Evolutionary conservation across 1,139 yeast genomes (phyloP).

Genomic region (Kurtzmaniella quercitrusa): DNA sequence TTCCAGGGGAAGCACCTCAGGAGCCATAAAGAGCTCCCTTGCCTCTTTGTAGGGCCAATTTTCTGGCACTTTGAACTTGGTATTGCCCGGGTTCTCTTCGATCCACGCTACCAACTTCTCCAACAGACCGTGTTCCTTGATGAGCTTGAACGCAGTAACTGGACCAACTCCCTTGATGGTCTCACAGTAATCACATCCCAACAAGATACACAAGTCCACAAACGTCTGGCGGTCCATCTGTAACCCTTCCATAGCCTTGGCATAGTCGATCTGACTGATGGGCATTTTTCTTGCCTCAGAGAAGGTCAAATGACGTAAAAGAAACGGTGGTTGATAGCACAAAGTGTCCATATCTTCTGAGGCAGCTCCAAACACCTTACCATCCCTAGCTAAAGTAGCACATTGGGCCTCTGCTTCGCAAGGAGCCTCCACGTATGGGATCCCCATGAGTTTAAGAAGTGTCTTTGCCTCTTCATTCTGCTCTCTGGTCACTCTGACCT

Average conservation of each 20-base stretch:
- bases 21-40: conserved; percentile 71
- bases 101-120: conserved; percentile 73
- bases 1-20: conserved; percentile 65
- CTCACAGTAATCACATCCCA: conserved; percentile 97
- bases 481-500: conserved; percentile 81
- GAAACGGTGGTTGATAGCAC: conserved; percentile 81
- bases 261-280: conserved; percentile 74
- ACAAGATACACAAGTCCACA: conserved; percentile 83
- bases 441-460: conserved; percentile 82
- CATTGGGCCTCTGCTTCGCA: conserved; percentile 99
- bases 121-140: conserved; percentile 77
- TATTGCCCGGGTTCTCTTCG: conserved; percentile 52
- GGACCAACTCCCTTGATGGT: conserved; percentile 96
- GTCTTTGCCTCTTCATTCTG: conserved; percentile 93
- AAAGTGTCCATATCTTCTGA: conserved; percentile 99
- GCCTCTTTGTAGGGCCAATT: conserved; percentile 94
- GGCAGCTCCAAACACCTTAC: conserved; percentile 94
- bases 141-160: conserved; percentile 82
- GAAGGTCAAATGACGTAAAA: conserved; percentile 85
- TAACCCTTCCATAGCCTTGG: conserved; percentile 68
- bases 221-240: conserved; percentile 70
- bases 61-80: conserved; percentile 83
- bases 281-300: conserved; percentile 93
- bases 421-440: conserved; percentile 90
- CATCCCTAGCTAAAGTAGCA: conserved; percentile 84